Evolutionary conservation across 805 yeast species (phyloP).

Genomic region (Torulaspora indica): DNA sequence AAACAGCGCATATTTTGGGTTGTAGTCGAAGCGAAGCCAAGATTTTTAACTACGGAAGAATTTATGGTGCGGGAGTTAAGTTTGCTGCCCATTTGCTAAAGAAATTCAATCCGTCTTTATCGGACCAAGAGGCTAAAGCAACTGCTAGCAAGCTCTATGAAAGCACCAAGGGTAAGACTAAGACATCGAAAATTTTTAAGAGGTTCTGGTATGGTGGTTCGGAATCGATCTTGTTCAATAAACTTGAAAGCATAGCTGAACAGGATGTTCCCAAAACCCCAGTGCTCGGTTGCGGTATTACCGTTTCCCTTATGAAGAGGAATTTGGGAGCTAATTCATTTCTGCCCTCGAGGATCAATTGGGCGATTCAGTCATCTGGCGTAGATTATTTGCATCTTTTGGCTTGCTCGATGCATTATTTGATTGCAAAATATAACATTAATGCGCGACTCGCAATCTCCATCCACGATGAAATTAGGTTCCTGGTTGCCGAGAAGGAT

Average conservation of each 20-base stretch:
- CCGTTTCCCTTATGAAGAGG: constrained; percentile 66
- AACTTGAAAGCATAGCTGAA: constrained; percentile 80
- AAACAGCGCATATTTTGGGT: constrained; percentile 84
- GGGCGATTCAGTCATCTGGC: constrained; percentile 98
- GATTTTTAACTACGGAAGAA: constrained; percentile 92
- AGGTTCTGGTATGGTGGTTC: constrained; percentile 81
- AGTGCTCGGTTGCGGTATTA: constrained; percentile 86
- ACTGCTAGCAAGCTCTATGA: constrained; percentile 66
- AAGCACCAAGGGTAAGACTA: constrained; percentile 72
- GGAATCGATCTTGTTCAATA: constrained; percentile 87
- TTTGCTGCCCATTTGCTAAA: constrained; percentile 82
- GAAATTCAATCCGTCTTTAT: constrained; percentile 69
- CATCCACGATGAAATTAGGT: constrained; percentile 93
- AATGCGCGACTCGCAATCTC: constrained; percentile 78
- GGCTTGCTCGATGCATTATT: constrained; percentile 81
- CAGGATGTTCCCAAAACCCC: constrained; percentile 82
- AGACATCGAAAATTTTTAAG: constrained; percentile 32
- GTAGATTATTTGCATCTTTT: constrained; percentile 90
- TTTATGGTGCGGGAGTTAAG: constrained; percentile 94
- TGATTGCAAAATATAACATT: constrained; percentile 56
- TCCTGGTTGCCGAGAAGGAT: constrained; percentile 67
- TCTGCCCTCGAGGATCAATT: constrained; percentile 86
- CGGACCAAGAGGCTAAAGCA: constrained; percentile 59
- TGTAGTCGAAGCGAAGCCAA: constrained; percentile 90
- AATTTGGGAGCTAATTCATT: constrained; percentile 64